phyloP scores from a whole-genome alignment of 2,329 filamentous ascomycete genomes.

The Dactylellina leptospora region DNA sequence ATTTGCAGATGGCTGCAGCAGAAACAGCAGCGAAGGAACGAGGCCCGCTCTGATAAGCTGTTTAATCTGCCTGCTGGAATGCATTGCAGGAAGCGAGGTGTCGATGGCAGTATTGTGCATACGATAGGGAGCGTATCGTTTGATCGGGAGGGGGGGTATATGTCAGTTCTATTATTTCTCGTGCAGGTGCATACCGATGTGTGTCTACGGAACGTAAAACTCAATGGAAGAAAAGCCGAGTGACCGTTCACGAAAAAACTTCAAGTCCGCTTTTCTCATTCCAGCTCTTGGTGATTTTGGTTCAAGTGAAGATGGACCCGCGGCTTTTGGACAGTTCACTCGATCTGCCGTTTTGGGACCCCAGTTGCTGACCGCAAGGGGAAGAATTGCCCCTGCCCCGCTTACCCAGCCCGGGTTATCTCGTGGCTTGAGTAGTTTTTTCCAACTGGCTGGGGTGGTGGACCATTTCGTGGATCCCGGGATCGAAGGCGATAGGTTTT shows the following conservation, averaged over 20 bases:
- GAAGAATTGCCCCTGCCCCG: not conserved
- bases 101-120: too few species aligned
- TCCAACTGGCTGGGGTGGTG: not conserved
- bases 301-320: too few species aligned
- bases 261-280: too few species aligned
- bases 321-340: conserved; percentile 21
- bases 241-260: too few species aligned
- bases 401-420: conserved; percentile 11
- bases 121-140: too few species aligned
- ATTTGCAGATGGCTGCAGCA: not conserved
- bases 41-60: conserved; percentile 30
- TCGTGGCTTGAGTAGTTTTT: conserved; percentile 6
- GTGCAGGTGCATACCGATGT: too few species aligned
- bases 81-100: conserved; percentile 7
- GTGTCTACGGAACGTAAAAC: too few species aligned
- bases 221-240: too few species aligned
- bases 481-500: conserved; percentile 2
- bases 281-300: too few species aligned
- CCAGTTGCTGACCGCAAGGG: conserved; percentile 36
- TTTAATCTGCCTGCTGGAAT: conserved; percentile 36
- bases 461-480: too few species aligned
- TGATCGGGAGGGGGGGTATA: too few species aligned
- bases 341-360: conserved; percentile 36
- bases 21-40: not conserved
- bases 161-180: too few species aligned